Evolutionary conservation across 768 basidiomycete genomes (phyloP), one percentile per base, ranked within the genome.

Genomic region (Agrocybe praecox): DNA sequence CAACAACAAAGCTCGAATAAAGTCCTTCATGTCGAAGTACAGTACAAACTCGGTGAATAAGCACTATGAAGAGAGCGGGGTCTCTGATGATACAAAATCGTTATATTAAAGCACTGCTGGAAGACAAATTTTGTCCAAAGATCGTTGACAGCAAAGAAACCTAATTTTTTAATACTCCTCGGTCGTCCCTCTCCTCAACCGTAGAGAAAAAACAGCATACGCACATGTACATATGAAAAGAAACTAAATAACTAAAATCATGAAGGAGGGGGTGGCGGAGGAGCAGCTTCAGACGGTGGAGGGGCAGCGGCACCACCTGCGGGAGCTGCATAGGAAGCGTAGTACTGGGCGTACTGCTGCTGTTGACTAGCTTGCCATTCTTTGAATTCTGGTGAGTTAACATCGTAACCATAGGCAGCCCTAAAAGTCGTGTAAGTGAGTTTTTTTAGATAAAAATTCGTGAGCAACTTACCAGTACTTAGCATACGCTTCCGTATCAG

Each of bases 351-450:
- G 62, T 92, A 91, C 64, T 87, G 86, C 58, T 83, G 80, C 64
- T 89, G 86, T 61, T 90, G 88, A 59, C 84, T 83, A 10, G 87
- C 84, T 36, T 84, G 84, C 91, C 91, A 92, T 63, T 89, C 84
- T 68, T 90, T 92, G 69, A 92, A 93, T 63, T 92, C 83, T 1
- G 80, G 65, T 2, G 92, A 89, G 67, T 92, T 93, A 57, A 92
- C 87, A 63, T 94, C 92, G 69, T 93, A 93, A 11, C 91, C 91
- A 65, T 90, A 92, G 6, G 88, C 86, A 58, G 91, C 87, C 91
- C 91, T 92, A 55, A 36, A 34, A 11, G 52, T 14, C 21, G 18
- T 12, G 42, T 34, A 14, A n/a, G 45, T n/a, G 21, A 47, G 33
- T 23, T 9, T 12, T 24, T n/a, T 18, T 43, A 65, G 47, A 14